Evolutionary conservation across 1,284 basidiomycete genomes (phyloP).

Genomic region (Marasmius tenuissimus): DNA sequence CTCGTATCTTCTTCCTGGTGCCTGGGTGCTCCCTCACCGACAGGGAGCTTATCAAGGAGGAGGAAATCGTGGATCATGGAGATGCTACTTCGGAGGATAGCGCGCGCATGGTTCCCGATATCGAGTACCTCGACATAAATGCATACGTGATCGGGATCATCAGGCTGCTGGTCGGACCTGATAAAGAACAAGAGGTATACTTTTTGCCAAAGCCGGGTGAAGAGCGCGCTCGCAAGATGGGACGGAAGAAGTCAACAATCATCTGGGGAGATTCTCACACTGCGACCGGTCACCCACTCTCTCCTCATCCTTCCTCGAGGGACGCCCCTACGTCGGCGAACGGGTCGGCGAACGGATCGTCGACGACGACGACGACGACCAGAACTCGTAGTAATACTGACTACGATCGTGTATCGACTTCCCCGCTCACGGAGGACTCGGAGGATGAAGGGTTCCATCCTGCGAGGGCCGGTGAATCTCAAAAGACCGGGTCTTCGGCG

Average conservation of each 20-base stretch:
- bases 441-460: no score
- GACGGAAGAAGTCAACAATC: constrained; percentile 17
- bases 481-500: no score
- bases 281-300: constrained; percentile 10
- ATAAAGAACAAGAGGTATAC: constrained; percentile 62
- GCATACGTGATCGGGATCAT: constrained; percentile 53
- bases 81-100: constrained; percentile 51
- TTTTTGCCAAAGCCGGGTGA: constrained; percentile 52
- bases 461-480: no score
- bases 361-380: constrained; percentile 26
- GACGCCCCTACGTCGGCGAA: constrained; percentile 14
- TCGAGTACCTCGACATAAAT: constrained; percentile 51
- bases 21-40: constrained; percentile 65
- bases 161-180: constrained; percentile 59
- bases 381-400: constrained; percentile 4
- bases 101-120: constrained; percentile 42
- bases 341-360: constrained; percentile 17
- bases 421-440: no score
- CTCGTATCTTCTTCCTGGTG: constrained; percentile 57
- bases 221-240: constrained; percentile 27
- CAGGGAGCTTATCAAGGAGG: constrained; percentile 52
- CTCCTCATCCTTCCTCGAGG: constrained; percentile 19
- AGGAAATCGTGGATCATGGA: constrained; percentile 60
- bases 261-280: constrained; percentile 16
- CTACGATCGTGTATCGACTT: no score